Percentiles rank a stretch among this genome's conserved stretches.
These are phyloP conservation scores for Xylariaceae sp. DNA, from an alignment of 2,329 filamentous ascomycete genomes.

Conservation along the genomic window DNA sequence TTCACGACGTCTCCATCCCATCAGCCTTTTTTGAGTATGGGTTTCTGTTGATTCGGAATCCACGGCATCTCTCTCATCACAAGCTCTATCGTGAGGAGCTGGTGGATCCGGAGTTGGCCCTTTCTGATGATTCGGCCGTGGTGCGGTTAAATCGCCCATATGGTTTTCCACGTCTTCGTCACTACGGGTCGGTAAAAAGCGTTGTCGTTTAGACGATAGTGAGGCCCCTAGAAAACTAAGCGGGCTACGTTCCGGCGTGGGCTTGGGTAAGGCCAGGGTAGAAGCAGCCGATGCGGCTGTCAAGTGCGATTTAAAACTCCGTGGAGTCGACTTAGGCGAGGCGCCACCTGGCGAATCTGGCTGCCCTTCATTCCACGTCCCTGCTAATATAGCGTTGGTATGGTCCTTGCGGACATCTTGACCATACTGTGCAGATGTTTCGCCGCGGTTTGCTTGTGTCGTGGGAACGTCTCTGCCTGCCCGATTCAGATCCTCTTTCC, in stretches of 20 bases:
- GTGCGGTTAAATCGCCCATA: background rate
- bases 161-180: conserved; percentile 6
- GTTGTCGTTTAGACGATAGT: conserved; percentile 17
- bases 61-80: conserved; percentile 7
- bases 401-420: conserved; percentile 40
- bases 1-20: background rate
- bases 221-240: conserved; percentile 26
- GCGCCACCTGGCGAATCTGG: conserved; percentile 47
- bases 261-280: conserved; percentile 17
- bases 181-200: conserved; percentile 10
- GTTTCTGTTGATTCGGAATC: background rate
- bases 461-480: conserved; percentile 43
- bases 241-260: conserved; percentile 24
- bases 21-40: background rate
- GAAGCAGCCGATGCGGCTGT: conserved; percentile 11
- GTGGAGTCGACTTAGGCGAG: conserved; percentile 18
- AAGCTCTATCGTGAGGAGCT: conserved; percentile 19
- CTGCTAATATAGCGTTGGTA: conserved; percentile 48
- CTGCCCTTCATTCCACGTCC: conserved; percentile 59
- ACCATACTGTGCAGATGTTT: conserved; percentile 2
- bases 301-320: conserved; percentile 13
- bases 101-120: background rate
- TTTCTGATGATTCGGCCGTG: background rate
- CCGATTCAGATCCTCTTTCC: conserved; percentile 66
- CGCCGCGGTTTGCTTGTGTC: conserved; percentile 20